A percentile compares a stretch with the other conserved stretches of the same genome.
phyloP scores from a whole-genome alignment of 306 rosid genomes.

The Casuarina glauca region DNA sequence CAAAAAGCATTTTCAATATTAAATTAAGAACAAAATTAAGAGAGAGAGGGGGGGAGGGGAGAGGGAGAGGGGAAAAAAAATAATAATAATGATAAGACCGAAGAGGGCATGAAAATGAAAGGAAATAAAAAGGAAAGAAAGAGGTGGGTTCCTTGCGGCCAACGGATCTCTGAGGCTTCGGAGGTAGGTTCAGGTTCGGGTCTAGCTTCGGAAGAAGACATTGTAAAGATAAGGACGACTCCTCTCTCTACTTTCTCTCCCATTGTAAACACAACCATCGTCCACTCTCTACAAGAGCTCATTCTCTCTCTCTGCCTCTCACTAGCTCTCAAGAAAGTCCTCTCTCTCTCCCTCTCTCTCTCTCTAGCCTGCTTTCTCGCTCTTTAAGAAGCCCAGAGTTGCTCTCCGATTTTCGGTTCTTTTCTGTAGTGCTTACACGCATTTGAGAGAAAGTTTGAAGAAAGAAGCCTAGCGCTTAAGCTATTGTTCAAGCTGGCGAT shows the following conservation, averaged over 20 bases:
- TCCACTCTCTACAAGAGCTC: constrained; percentile 81
- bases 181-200: constrained; percentile 36
- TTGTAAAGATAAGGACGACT: constrained; percentile 88
- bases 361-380: constrained; percentile 9
- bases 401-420: constrained; percentile 13
- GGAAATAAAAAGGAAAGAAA: constrained; percentile 64
- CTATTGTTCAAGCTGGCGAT: constrained; percentile 68
- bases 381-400: not conserved
- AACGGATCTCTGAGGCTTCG: constrained; percentile 58
- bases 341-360: not conserved
- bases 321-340: constrained; percentile 27
- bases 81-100: constrained; percentile 46
- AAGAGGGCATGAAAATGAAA: constrained; percentile 62
- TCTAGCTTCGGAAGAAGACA: constrained; percentile 65
- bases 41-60: not conserved
- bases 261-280: constrained; percentile 46
- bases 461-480: not conserved
- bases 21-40: not conserved
- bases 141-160: constrained; percentile 81
- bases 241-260: constrained; percentile 22
- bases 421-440: not conserved
- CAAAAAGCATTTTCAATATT: not conserved
- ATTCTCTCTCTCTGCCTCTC: constrained; percentile 54
- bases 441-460: not conserved
- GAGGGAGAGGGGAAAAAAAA: constrained; percentile 18